Base-by-base conservation (phyloP, 495 filamentous ascomycete genomes). In the Trichoderma reesei region DNA sequence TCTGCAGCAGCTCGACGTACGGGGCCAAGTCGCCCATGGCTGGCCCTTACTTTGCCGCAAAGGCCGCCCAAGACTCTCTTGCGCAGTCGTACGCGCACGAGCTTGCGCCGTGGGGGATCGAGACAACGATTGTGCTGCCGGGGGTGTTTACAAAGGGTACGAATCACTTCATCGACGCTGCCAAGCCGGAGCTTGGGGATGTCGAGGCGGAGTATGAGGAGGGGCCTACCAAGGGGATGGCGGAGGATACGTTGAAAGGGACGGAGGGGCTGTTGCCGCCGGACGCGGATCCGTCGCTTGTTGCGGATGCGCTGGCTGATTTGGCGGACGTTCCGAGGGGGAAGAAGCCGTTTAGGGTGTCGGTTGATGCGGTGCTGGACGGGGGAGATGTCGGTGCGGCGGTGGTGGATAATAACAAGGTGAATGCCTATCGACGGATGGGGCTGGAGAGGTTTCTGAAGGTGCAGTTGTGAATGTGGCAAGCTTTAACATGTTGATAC, bases 331-430 rank as follows among this genome's bases (percentile, higher is more conserved):
- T 65, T 16, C 66, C 66, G 4, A 64, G 63, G 26, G 66, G 66
- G 13, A 62, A 67, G 63, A 67, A 67, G 37, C 66, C 66, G 34
- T 65, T 67, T 20, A 65, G 66, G 39, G 26, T 67, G 63, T 56
- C 62, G 41, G 37, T 46, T 3, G 66, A 67, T 42, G 59, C 63
- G 8, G 64, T 63, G 4, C 51, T 16, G 63, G 63, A 61, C 44
- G 66, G 66, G 11, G 44, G 7, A 7, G 34, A 67, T 5, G 63
- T 60, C 14, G 66, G 34, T 31, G 59, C 66, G 5, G 18, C 61
- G 26, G 56, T 67, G 20, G 8, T 61, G 6, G 66, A 67, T 16
- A 63, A 62, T 33, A 67, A 67, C 48, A 67, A 56, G 33, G 59
- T 65, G 7, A 67, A 65, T 39, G 20, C 34, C 31, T 65, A 59